Percentiles rank a stretch among this genome's conserved stretches.
These are phyloP conservation scores for Agrostemma githago DNA, from an alignment of 148 eudicot genomes.

Conservation along the genomic window DNA sequence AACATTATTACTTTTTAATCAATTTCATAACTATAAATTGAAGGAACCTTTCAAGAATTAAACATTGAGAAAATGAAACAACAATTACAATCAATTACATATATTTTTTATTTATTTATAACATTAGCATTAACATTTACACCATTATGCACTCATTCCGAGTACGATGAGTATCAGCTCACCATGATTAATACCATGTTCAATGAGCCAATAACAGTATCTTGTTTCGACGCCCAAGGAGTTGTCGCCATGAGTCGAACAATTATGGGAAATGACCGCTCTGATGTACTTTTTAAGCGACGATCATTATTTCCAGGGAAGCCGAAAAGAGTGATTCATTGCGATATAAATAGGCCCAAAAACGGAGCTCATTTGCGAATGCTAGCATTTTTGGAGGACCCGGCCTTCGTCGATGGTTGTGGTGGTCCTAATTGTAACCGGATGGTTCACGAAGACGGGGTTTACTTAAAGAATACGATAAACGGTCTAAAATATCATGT, in stretches of 20 bases:
- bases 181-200: not conserved
- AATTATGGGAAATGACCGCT: not conserved
- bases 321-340: not conserved
- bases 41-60: too few relatives aligned
- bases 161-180: too few relatives aligned
- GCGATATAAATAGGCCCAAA: not conserved
- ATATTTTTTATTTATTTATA: not conserved
- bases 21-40: too few relatives aligned
- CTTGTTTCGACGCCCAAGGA: not conserved
- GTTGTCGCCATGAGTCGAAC: too few relatives aligned
- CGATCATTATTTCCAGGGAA: too few relatives aligned
- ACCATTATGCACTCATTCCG: not conserved
- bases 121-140: not conserved
- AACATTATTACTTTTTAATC: too few relatives aligned
- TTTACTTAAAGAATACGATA: too few relatives aligned
- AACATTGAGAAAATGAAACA: not conserved
- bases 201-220: not conserved
- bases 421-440: not conserved
- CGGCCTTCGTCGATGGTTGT: not conserved
- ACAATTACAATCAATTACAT: not conserved
- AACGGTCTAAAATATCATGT: too few relatives aligned
- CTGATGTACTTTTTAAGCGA: too few relatives aligned
- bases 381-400: not conserved
- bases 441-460: too few relatives aligned
- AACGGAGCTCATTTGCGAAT: too few relatives aligned